Conservation (phyloP, 192 early-diverging fungal genomes). For the Backusella westeae region DNA sequence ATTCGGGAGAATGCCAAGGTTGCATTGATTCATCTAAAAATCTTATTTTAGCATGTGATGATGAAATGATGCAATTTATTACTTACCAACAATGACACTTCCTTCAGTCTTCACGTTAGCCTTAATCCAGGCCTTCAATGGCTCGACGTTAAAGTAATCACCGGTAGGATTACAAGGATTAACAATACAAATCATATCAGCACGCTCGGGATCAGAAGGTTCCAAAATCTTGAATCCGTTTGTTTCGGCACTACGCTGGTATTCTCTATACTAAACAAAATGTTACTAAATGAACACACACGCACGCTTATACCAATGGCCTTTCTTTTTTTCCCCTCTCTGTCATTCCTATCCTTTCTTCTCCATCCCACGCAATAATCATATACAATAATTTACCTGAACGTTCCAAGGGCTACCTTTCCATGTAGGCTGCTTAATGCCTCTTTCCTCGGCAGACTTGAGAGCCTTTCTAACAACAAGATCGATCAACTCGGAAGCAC, state of each 20-base stretch:
- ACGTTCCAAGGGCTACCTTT: constrained; percentile 81
- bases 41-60: background rate
- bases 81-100: constrained; percentile 75
- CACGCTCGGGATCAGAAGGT: constrained; percentile 51
- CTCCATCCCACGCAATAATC: background rate
- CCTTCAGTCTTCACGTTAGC: constrained; percentile 77
- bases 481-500: constrained; percentile 89
- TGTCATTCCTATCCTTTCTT: background rate
- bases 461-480: constrained; percentile 74
- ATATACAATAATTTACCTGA: constrained; percentile 41
- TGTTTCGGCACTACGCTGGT: constrained; percentile 80
- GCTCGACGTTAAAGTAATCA: constrained; percentile 73
- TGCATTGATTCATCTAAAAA: constrained; percentile 88
- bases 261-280: constrained; percentile 76
- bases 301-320: background rate
- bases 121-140: constrained; percentile 74
- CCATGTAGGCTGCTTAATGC: constrained; percentile 66
- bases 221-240: constrained; percentile 67
- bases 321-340: background rate
- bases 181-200: constrained; percentile 78
- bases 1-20: constrained; percentile 83
- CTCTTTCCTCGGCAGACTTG: constrained; percentile 4
- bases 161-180: constrained; percentile 95
- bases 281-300: background rate
- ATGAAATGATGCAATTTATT: background rate